phyloP scores from a whole-genome alignment of 345 rosid species.

The thale cress (Arabidopsis thaliana) region TAIR10.1 NC_003070.9:9043501-9044000 shows the following conservation, averaged over 20 bases:
- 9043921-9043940: constrained; percentile 31
- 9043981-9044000: constrained; percentile 39
- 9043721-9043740: neutral
- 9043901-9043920: constrained; percentile 3
- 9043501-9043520: constrained; percentile 53
- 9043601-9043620: neutral
- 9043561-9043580: neutral
- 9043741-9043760: neutral
- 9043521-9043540: constrained; percentile 26
- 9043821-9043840: neutral
- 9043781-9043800: neutral
- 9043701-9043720: neutral
- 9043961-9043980: constrained; percentile 22
- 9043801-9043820: neutral
- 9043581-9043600: neutral
- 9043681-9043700: neutral
- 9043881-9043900: constrained; percentile 12
- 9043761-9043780: constrained; percentile 1
- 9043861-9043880: neutral
- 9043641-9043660: neutral
- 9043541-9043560: neutral
- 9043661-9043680: neutral
- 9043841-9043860: constrained; percentile 13
- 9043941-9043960: constrained; percentile 25
- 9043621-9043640: neutral